Percentiles rank a stretch among this genome's conserved stretches.
phyloP scores from a whole-genome alignment of 2,329 filamentous ascomycete species.

The Claviceps sp. region DNA sequence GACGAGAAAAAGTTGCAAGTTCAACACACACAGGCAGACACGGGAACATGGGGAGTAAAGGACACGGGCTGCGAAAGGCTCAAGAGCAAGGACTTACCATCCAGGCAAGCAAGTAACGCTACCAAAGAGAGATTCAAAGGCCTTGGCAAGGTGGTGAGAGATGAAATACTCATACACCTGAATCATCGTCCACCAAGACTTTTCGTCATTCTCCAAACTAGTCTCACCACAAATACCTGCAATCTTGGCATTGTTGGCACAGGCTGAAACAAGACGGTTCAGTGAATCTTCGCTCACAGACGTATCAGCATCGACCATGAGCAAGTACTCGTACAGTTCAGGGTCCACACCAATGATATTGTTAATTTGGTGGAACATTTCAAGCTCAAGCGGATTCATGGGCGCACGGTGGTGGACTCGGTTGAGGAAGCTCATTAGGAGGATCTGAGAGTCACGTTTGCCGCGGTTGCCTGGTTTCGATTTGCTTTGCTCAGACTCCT shows the following conservation, averaged over 20 bases:
- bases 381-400: slow-evolving; percentile 91
- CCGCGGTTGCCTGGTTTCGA: slow-evolving; percentile 94
- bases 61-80: too few species aligned
- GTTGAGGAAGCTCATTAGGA: slow-evolving; percentile 95
- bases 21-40: background rate
- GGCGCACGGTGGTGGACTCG: slow-evolving; percentile 86
- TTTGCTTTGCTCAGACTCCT: slow-evolving; percentile 84
- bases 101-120: slow-evolving; percentile 97
- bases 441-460: slow-evolving; percentile 94
- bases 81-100: slow-evolving; percentile 54
- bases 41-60: background rate
- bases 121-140: slow-evolving; percentile 94
- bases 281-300: slow-evolving; percentile 83
- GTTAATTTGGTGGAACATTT: slow-evolving; percentile 99
- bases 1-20: background rate
- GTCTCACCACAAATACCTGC: slow-evolving; percentile 97
- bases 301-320: slow-evolving; percentile 98
- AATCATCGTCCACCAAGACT: slow-evolving; percentile 99
- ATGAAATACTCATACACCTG: slow-evolving; percentile 99
- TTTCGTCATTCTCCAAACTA: slow-evolving; percentile 86
- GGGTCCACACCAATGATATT: slow-evolving; percentile 98
- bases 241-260: slow-evolving; percentile 89
- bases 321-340: slow-evolving; percentile 88
- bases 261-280: slow-evolving; percentile 83
- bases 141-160: slow-evolving; percentile 90